Evolutionary conservation across 1,284 basidiomycete species (phyloP).

Genomic region (Tylopilus sp.): DNA sequence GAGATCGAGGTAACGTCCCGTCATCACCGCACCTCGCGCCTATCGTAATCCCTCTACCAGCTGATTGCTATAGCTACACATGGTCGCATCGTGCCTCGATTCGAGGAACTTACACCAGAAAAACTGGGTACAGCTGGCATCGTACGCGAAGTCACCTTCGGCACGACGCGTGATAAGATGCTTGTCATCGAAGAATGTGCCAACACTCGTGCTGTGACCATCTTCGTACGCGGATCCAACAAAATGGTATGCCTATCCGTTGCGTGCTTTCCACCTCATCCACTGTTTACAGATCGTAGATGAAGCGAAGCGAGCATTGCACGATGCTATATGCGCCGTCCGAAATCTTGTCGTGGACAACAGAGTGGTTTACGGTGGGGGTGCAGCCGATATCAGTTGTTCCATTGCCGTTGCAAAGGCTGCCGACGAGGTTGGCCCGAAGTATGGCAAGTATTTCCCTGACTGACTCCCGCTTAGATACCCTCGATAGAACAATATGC

Average conservation of each 20-base stretch:
- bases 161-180: conserved; percentile 99
- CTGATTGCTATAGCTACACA: conserved; percentile 98
- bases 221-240: conserved; percentile 96
- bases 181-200: conserved; percentile 98
- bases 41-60: conserved; percentile 37
- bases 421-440: conserved; percentile 75
- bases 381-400: conserved; percentile 95
- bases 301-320: conserved; percentile 95
- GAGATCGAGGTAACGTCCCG: conserved; percentile 83
- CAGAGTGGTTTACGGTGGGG: conserved; percentile 96
- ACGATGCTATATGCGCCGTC: conserved; percentile 97
- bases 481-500: conserved; percentile 98
- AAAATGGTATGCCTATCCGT: conserved; percentile 76
- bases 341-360: conserved; percentile 95
- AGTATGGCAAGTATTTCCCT: neutral
- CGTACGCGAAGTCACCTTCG: conserved; percentile 92
- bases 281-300: conserved; percentile 78
- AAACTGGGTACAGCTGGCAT: conserved; percentile 94
- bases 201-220: conserved; percentile 93
- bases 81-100: conserved; percentile 96
- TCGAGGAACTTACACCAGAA: conserved; percentile 88
- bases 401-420: conserved; percentile 91
- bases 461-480: conserved; percentile 50
- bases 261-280: neutral
- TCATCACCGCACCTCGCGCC: neutral